Base-by-base conservation (phyloP, 1,284 basidiomycete species). In the Rhodotorula sp. region DNA sequence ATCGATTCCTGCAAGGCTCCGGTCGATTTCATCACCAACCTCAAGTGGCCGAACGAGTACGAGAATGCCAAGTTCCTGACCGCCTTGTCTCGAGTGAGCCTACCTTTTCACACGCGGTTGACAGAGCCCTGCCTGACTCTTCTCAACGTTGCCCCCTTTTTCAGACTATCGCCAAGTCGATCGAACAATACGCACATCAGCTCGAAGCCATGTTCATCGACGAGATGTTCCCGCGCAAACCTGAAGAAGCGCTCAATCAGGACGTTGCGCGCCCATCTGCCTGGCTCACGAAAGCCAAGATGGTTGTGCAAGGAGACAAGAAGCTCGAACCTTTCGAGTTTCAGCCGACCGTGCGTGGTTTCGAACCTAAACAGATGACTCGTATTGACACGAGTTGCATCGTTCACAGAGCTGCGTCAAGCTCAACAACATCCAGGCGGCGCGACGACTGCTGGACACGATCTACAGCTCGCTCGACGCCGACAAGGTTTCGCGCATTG, bases 401-500 rank as follows among this genome's bases (percentile, higher is more conserved):
- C n/a, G n/a, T n/a, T n/a, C n/a, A n/a, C n/a, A 94, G 83, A 94
- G 93, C 0, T 98, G 95, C 78, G 92, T 99, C 78, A 98, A 97
- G 82, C 85, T 99, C 60, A 99, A 99, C 84, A 98, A 99, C 79
- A 89, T 99, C 73, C 94, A 96, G 77, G 90, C 92, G 3, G 94
- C 95, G 1, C 87, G 95, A 18, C 87, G 88, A 68, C 84, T 96
- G 64, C 84, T 99, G 66, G 96, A 99, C 80, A 91, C 90, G 77
- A 90, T 99, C 84, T 99, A 98, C 81, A 88, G 86, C 64, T 90
- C 92, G 75, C 89, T 97, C 83, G 86, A 95, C 69, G 93, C 90
- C 0, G 96, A 99, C 82, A 88, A 89, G 79, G 87, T 95, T 71
- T 87, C 91, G 0, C 87, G 89, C 53, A 84, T 87, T 33, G 77